phyloP scores from a whole-genome alignment of 2,329 filamentous ascomycete species.

The Diaporthe sp. region DNA sequence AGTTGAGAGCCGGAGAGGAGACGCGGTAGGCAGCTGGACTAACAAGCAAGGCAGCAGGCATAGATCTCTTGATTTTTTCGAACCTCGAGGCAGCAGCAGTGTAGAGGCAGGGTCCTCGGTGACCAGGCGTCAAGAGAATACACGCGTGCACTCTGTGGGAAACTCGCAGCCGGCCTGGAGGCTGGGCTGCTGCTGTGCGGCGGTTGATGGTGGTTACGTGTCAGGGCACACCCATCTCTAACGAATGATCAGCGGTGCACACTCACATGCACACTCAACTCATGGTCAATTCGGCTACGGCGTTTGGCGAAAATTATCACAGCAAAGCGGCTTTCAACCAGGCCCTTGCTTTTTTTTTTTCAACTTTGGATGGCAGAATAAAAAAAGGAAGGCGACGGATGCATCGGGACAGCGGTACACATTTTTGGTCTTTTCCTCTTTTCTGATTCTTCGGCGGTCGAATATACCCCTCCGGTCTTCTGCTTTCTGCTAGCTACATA shows the following conservation, averaged over 20 bases:
- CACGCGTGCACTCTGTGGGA: background rate
- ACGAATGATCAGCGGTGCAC: background rate
- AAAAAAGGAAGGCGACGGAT: background rate
- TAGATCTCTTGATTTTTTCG: background rate
- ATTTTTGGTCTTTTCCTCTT: background rate
- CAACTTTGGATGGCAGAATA: background rate
- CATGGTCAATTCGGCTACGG: conserved; percentile 9
- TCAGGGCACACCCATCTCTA: background rate
- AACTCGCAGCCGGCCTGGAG: conserved; percentile 16
- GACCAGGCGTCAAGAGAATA: conserved; percentile 6
- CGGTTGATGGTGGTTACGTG: background rate
- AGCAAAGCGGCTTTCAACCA: conserved; percentile 14
- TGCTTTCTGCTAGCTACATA: background rate
- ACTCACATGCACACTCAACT: background rate
- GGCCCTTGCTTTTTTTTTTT: background rate
- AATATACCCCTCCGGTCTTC: conserved; percentile 34
- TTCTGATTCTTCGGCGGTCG: background rate
- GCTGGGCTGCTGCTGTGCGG: background rate
- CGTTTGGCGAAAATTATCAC: conserved; percentile 18
- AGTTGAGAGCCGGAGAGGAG: background rate
- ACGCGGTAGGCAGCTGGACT: conserved; percentile 5
- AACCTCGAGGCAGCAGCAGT: background rate
- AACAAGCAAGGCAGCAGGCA: background rate
- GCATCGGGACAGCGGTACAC: conserved; percentile 8
- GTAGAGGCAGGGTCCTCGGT: background rate